Evolutionary conservation across 371 early-diverging fungal species (phyloP).

Genomic region (Nematocida parisii): DNA sequence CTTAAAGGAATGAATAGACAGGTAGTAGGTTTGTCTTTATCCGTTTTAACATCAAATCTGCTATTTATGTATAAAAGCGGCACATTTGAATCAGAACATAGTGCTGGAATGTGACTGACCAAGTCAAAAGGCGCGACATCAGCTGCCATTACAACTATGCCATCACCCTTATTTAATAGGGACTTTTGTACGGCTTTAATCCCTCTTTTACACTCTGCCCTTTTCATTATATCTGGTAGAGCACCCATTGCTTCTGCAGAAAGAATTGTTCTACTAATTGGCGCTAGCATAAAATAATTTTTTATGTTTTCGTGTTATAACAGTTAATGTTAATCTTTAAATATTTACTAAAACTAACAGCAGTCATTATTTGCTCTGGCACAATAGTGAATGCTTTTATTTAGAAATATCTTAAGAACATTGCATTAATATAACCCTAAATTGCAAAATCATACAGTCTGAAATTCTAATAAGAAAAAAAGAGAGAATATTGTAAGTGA

Average conservation of each 20-base stretch:
- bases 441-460: no score
- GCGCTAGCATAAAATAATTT: conserved; percentile 14
- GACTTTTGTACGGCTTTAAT: conserved; percentile 54
- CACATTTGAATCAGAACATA: conserved; percentile 22
- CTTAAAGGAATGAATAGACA: conserved; percentile 32
- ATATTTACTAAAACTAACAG: no score
- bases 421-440: no score
- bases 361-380: no score
- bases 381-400: no score
- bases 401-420: no score
- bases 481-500: no score
- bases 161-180: conserved; percentile 2
- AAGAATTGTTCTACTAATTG: neutral
- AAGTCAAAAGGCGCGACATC: conserved; percentile 55
- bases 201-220: conserved; percentile 39
- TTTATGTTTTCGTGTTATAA: neutral
- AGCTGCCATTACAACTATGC: conserved; percentile 39
- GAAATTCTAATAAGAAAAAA: no score
- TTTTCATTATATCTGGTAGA: conserved; percentile 4
- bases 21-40: conserved; percentile 46
- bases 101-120: conserved; percentile 47
- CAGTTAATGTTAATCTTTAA: neutral
- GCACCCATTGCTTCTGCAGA: neutral
- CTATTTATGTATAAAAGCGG: conserved; percentile 46
- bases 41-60: conserved; percentile 41